These are phyloP conservation scores for Hemileia vastatrix DNA, from an alignment of 1,284 basidiomycete genomes.

Conservation along the genomic window DNA sequence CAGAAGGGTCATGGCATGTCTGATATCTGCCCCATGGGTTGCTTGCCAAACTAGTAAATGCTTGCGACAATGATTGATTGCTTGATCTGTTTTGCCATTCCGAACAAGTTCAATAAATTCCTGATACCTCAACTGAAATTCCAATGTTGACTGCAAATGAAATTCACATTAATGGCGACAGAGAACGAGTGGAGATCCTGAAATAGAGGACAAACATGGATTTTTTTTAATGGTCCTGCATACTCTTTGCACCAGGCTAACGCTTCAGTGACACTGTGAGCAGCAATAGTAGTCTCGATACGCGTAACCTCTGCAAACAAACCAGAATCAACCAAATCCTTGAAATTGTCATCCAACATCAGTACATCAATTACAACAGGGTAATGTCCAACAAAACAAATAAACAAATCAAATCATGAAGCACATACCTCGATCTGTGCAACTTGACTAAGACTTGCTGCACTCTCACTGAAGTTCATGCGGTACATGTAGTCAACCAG, in stretches of 20 bases:
- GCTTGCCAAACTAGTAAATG: slow-evolving; percentile 68
- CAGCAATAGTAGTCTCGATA: slow-evolving; percentile 68
- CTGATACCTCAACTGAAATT: slow-evolving; percentile 89
- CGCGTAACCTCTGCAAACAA: slow-evolving; percentile 74
- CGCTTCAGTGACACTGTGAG: slow-evolving; percentile 72
- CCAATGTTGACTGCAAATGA: slow-evolving; percentile 65
- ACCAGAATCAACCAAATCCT: slow-evolving; percentile 57
- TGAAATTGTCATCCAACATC: not conserved
- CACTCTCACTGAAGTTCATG: slow-evolving; percentile 21
- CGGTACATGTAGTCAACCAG: slow-evolving; percentile 41
- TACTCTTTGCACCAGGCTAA: slow-evolving; percentile 95
- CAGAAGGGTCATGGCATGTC: slow-evolving; percentile 65
- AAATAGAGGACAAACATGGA: slow-evolving; percentile 46
- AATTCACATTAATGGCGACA: not conserved
- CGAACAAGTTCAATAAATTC: slow-evolving; percentile 89
- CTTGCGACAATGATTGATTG: slow-evolving; percentile 74
- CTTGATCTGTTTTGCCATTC: slow-evolving; percentile 57
- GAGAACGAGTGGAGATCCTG: not conserved
- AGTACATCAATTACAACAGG: not conserved
- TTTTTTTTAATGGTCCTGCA: slow-evolving; percentile 77
- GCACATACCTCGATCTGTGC: slow-evolving; percentile 27
- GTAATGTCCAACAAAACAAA: not conserved
- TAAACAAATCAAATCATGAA: not conserved
- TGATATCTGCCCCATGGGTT: slow-evolving; percentile 64
- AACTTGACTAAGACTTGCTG: slow-evolving; percentile 25